Evolutionary conservation across 1,284 basidiomycete genomes (phyloP).

Genomic region (Chalciporus sp.): DNA sequence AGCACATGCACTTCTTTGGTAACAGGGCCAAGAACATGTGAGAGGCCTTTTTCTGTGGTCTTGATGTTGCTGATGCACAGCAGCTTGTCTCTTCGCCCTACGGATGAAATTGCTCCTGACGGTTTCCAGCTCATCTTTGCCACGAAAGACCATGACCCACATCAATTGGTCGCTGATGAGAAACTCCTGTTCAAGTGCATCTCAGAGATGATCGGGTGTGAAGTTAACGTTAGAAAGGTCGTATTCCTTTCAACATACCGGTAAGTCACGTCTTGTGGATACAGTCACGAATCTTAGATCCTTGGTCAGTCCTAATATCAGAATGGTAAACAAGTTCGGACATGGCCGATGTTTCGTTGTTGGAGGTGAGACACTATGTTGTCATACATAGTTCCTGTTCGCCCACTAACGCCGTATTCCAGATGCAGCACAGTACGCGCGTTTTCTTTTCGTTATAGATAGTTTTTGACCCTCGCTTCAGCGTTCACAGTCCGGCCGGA

Average conservation of each 20-base stretch:
- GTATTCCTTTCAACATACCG: conserved; percentile 23
- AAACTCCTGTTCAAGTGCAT: conserved; percentile 20
- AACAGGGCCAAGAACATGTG: not conserved
- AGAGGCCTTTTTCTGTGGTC: too few relatives aligned
- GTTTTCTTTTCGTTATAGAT: not conserved
- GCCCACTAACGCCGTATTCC: too few relatives aligned
- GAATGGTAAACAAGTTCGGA: conserved; percentile 35
- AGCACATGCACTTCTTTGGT: conserved; percentile 38
- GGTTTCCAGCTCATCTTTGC: conserved; percentile 39
- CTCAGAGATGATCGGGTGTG: conserved; percentile 9
- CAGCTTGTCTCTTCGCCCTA: conserved; percentile 19
- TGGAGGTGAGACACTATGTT: too few relatives aligned
- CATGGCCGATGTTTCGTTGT: conserved; percentile 36
- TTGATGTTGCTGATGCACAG: too few relatives aligned
- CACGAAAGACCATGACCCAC: conserved; percentile 29
- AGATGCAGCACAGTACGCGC: conserved; percentile 25
- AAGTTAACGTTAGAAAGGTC: conserved; percentile 18
- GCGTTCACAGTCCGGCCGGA: conserved; percentile 48
- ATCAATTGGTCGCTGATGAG: conserved; percentile 28
- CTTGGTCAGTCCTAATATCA: conserved; percentile 31
- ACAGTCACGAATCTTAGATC: not conserved
- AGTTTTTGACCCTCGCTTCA: conserved; percentile 15
- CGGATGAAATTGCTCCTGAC: conserved; percentile 22
- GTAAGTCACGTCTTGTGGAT: conserved; percentile 12
- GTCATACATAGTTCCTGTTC: too few relatives aligned